Conservation (phyloP, 2,329 filamentous ascomycete species). For the Aureobasidium lini region DNA sequence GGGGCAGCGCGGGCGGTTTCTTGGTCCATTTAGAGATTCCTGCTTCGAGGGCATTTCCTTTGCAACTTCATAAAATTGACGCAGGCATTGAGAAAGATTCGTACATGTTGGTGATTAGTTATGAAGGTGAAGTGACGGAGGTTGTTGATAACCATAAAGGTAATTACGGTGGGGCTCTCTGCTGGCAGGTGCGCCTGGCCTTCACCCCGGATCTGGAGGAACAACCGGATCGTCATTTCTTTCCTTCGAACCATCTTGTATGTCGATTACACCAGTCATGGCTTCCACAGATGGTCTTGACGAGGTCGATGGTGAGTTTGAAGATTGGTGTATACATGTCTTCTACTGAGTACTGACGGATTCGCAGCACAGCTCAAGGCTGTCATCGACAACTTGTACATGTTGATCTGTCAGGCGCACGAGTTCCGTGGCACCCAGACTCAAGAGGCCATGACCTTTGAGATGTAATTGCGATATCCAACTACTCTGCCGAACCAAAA, state of each 20-base stretch:
- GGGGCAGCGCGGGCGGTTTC: neutral
- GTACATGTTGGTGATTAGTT: neutral
- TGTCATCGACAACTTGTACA: slow-evolving; percentile 55
- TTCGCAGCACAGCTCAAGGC: slow-evolving; percentile 47
- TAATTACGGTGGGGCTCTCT: slow-evolving; percentile 4
- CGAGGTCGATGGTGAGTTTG: slow-evolving; percentile 25
- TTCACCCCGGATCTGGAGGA: neutral
- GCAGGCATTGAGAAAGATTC: neutral
- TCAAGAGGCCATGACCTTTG: slow-evolving; percentile 49
- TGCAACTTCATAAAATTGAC: neutral
- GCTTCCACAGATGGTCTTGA: slow-evolving; percentile 24
- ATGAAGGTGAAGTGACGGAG: neutral
- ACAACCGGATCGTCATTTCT: neutral
- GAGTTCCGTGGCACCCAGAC: slow-evolving; percentile 52
- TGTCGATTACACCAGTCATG: neutral
- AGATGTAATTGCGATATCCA: slow-evolving; percentile 40
- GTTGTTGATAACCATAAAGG: neutral
- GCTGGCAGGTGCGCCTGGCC: slow-evolving; percentile 1
- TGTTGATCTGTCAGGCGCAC: slow-evolving; percentile 50
- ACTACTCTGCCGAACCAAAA: neutral
- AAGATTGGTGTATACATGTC: neutral
- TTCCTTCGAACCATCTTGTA: neutral
- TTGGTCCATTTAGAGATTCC: neutral
- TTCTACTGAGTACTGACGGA: neutral
- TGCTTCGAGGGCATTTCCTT: neutral